Evolutionary conservation across 2,329 filamentous ascomycete species (phyloP).

Genomic region (Lecanicillium sp.): DNA sequence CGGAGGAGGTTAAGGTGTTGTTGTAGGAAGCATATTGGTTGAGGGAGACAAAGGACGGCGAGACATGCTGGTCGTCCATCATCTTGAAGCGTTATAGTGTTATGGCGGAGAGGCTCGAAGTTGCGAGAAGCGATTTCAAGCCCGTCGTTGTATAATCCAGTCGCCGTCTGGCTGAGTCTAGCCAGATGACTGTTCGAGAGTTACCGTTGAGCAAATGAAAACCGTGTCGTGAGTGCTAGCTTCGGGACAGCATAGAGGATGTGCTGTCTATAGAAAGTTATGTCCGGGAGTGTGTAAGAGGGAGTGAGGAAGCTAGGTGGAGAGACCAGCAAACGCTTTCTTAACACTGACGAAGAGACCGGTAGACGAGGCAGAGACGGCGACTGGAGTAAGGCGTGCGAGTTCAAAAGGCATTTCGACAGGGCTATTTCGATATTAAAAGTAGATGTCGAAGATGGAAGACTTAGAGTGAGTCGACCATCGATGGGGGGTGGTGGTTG

Average conservation of each 20-base stretch:
- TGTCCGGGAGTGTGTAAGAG: conserved; percentile 31
- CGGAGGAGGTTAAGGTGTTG: conserved; percentile 63
- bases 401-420: conserved; percentile 52
- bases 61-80: conserved; percentile 45
- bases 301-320: conserved; percentile 34
- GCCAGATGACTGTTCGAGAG: conserved; percentile 33
- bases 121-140: conserved; percentile 17
- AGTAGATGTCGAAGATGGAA: conserved; percentile 17
- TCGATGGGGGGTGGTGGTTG: conserved; percentile 13
- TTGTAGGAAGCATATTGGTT: conserved; percentile 54
- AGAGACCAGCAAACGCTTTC: conserved; percentile 29
- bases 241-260: conserved; percentile 30
- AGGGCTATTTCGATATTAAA: conserved; percentile 23
- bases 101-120: conserved; percentile 19
- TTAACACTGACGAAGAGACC: conserved; percentile 50
- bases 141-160: conserved; percentile 35
- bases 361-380: conserved; percentile 53
- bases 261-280: conserved; percentile 27
- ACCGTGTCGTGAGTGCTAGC: conserved; percentile 27
- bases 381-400: conserved; percentile 48
- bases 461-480: conserved; percentile 26
- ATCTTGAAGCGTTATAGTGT: conserved; percentile 41
- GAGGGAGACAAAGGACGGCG: conserved; percentile 42
- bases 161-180: conserved; percentile 48
- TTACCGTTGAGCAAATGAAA: conserved; percentile 21